Evolutionary conservation across 495 filamentous ascomycete genomes (phyloP).

Genomic region (Tuber calosporum): DNA sequence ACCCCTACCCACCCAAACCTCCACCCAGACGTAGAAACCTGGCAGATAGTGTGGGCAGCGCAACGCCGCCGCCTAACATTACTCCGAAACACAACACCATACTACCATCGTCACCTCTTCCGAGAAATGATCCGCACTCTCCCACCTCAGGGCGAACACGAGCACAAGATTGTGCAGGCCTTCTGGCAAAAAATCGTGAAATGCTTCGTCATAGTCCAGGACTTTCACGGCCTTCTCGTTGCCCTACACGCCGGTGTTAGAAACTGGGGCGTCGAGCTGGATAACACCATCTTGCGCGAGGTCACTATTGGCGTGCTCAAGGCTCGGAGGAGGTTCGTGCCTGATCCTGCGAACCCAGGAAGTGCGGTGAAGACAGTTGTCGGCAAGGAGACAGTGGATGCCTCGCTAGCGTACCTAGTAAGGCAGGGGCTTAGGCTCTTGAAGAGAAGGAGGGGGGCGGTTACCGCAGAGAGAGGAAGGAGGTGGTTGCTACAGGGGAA

Average conservation of each 20-base stretch:
- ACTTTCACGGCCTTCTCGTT: slow-evolving; percentile 28
- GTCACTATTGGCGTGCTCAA: slow-evolving; percentile 31
- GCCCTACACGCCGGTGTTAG: slow-evolving; percentile 30
- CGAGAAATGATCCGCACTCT: slow-evolving; percentile 47
- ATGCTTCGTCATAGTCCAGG: slow-evolving; percentile 26
- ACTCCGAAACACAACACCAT: slow-evolving; percentile 39
- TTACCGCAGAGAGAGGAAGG: background rate
- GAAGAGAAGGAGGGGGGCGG: slow-evolving; percentile 33
- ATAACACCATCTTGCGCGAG: slow-evolving; percentile 20
- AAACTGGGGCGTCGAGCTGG: slow-evolving; percentile 26
- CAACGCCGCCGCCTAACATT: slow-evolving; percentile 48
- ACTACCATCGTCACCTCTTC: slow-evolving; percentile 42
- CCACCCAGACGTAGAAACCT: slow-evolving; percentile 54
- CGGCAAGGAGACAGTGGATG: slow-evolving; percentile 4
- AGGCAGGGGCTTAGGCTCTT: slow-evolving; percentile 14
- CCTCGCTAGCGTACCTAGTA: background rate
- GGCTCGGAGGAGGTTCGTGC: background rate
- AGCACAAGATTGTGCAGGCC: background rate
- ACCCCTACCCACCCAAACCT: slow-evolving; percentile 29
- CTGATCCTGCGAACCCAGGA: slow-evolving; percentile 6
- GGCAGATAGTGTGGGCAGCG: slow-evolving; percentile 46
- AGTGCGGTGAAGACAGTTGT: background rate
- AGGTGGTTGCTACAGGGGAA: background rate
- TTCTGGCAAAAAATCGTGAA: slow-evolving; percentile 30
- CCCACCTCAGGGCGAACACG: background rate